A percentile compares a stretch with the other conserved stretches of the same genome.
These are phyloP conservation scores for Pestalotiopsis sp. DNA, from an alignment of 2,329 filamentous ascomycete genomes.

Conservation along the genomic window DNA sequence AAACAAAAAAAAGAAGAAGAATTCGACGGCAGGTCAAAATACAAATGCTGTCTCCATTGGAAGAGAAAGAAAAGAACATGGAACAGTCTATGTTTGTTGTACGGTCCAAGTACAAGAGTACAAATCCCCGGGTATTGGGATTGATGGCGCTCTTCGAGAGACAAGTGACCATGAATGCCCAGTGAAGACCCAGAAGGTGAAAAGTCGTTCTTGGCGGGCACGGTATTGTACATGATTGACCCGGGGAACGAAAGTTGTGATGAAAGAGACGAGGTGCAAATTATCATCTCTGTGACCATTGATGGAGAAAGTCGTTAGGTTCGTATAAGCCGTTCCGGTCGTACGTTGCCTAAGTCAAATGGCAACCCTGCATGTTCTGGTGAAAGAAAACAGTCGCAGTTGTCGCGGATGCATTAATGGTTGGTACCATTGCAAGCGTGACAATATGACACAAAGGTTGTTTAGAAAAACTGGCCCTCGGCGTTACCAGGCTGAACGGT, in stretches of 20 bases:
- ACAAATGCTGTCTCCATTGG: constrained; percentile 6
- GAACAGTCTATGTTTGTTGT: constrained; percentile 29
- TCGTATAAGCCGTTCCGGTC: constrained; percentile 34
- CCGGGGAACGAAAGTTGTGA: constrained; percentile 24
- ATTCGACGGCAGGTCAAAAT: constrained; percentile 15
- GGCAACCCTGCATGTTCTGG: constrained; percentile 23
- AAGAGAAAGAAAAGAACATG: constrained; percentile 17
- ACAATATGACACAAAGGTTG: constrained; percentile 15
- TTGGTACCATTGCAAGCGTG: constrained; percentile 33
- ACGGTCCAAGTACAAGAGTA: constrained; percentile 30
- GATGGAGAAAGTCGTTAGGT: constrained; percentile 29
- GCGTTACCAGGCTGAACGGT: constrained; percentile 20
- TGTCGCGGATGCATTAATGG: constrained; percentile 30
- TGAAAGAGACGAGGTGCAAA: constrained; percentile 23
- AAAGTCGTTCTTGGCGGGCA: constrained; percentile 26
- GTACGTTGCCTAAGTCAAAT: constrained; percentile 28
- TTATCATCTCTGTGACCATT: constrained; percentile 17
- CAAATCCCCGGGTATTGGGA: constrained; percentile 21
- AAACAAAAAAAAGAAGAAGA: constrained; percentile 2
- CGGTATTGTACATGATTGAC: constrained; percentile 33
- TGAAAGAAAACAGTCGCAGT: constrained; percentile 18
- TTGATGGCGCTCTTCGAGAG: constrained; percentile 11
- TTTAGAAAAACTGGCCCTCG: constrained; percentile 33
- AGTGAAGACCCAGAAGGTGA: constrained; percentile 17
- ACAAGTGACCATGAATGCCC: constrained; percentile 19